A percentile compares a stretch with the other conserved stretches of the same genome.
Evolutionary conservation across 208 protist genomes (phyloP).

Genomic region (Eutreptiella sp.): DNA sequence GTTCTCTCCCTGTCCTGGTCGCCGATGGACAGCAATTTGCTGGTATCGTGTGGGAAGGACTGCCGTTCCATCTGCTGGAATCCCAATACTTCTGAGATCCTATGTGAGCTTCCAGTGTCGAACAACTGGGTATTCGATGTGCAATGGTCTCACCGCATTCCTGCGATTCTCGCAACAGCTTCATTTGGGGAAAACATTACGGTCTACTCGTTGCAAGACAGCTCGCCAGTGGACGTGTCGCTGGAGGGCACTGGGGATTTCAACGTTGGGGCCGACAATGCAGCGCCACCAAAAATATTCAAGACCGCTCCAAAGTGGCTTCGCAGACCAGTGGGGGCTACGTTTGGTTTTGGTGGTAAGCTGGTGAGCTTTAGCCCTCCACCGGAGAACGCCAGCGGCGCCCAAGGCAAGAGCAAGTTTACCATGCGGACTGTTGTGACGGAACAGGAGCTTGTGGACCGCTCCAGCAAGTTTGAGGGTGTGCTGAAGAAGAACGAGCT

Average conservation of each 20-base stretch:
- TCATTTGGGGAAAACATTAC: conserved; percentile 71
- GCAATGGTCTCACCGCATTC: conserved; percentile 82
- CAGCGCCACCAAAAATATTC: too few species aligned
- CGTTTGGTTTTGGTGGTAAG: conserved; percentile 71
- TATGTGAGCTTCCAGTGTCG: conserved; percentile 55
- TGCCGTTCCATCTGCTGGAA: conserved; percentile 91
- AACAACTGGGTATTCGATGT: conserved; percentile 84
- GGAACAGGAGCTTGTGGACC: conserved; percentile 30
- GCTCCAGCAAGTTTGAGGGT: conserved; percentile 32
- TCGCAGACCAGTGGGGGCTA: conserved; percentile 47
- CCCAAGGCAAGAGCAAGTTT: background rate
- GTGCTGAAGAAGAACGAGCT: conserved; percentile 40
- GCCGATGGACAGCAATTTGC: conserved; percentile 68
- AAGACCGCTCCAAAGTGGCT: conserved; percentile 52
- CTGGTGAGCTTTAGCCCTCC: conserved; percentile 41
- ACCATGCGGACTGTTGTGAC: conserved; percentile 29
- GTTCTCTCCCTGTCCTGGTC: conserved; percentile 88
- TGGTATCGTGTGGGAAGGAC: conserved; percentile 85
- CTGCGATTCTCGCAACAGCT: conserved; percentile 71
- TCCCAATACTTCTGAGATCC: conserved; percentile 58
- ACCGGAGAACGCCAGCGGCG: background rate
- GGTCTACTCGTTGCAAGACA: conserved; percentile 58
- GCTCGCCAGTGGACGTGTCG: too few species aligned
- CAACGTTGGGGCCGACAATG: too few species aligned
- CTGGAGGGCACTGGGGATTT: too few species aligned